phyloP scores from a whole-genome alignment of 306 rosid species.

The Vicia villosa region DNA sequence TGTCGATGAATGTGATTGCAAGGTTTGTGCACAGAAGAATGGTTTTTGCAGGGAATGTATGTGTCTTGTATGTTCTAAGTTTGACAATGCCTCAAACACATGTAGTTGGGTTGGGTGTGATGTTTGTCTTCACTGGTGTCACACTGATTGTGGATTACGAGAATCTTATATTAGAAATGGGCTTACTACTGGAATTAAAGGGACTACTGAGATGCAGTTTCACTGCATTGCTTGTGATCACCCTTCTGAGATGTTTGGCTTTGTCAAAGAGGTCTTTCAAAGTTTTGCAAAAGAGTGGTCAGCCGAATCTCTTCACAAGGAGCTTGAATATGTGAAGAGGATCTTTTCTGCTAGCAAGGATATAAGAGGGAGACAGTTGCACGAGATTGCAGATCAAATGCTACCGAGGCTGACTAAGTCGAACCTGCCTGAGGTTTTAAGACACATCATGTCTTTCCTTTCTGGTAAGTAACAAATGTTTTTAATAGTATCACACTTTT shows the following conservation, averaged over 20 bases:
- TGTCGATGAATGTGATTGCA: conserved; percentile 98
- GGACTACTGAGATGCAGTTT: conserved; percentile 91
- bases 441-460: conserved; percentile 78
- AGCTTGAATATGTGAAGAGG: conserved; percentile 88
- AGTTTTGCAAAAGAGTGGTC: conserved; percentile 91
- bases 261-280: conserved; percentile 94
- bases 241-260: conserved; percentile 99
- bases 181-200: conserved; percentile 58
- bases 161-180: conserved; percentile 93
- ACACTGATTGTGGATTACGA: conserved; percentile 82
- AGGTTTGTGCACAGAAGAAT: conserved; percentile 75
- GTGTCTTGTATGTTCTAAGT: conserved; percentile 95
- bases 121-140: conserved; percentile 99
- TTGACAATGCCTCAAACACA: conserved; percentile 90
- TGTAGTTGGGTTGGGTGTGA: conserved; percentile 99
- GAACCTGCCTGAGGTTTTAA: conserved; percentile 68
- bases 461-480: conserved; percentile 52
- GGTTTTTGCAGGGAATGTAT: conserved; percentile 97
- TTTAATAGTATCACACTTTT: neutral
- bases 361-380: conserved; percentile 80
- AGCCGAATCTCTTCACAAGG: conserved; percentile 71
- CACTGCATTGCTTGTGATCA: conserved; percentile 97
- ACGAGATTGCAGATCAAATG: conserved; percentile 70
- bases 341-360: conserved; percentile 89
- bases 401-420: conserved; percentile 75